A percentile compares a stretch with the other conserved stretches of the same genome.
phyloP scores from a whole-genome alignment of 257 asterid species.

The Parsonsia alboflavescens region DNA sequence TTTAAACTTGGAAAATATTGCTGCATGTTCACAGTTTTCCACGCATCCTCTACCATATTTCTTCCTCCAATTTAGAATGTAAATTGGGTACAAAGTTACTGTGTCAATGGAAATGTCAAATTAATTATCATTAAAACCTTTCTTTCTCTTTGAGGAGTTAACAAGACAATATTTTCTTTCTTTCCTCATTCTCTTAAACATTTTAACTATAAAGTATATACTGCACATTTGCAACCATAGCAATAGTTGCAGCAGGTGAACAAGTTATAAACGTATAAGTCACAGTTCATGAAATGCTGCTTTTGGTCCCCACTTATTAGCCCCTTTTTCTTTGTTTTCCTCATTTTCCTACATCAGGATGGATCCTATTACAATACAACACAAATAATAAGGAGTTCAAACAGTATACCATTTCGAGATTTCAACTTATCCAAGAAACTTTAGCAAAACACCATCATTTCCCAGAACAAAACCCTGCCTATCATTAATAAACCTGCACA shows the following conservation, averaged over 20 bases:
- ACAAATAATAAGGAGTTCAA: neutral
- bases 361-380: neutral
- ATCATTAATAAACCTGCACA: constrained; percentile 75
- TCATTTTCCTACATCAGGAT: neutral
- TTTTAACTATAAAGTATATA: neutral
- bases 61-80: neutral
- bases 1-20: neutral
- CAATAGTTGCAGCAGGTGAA: neutral
- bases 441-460: constrained; percentile 89
- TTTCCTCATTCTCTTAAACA: neutral
- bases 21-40: neutral
- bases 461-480: constrained; percentile 92
- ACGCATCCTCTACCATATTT: neutral
- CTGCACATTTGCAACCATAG: neutral
- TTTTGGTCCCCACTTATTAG: neutral
- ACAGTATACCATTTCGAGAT: neutral
- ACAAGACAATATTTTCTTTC: neutral
- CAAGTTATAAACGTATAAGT: neutral
- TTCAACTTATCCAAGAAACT: constrained; percentile 68
- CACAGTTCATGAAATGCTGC: neutral
- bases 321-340: neutral
- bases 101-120: neutral
- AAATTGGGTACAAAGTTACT: neutral
- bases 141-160: neutral
- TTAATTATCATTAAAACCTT: neutral